A percentile compares a stretch with the other conserved stretches of the same genome.
phyloP scores from a whole-genome alignment of 2,329 filamentous ascomycete genomes.

The Graphilbum sp. region DNA sequence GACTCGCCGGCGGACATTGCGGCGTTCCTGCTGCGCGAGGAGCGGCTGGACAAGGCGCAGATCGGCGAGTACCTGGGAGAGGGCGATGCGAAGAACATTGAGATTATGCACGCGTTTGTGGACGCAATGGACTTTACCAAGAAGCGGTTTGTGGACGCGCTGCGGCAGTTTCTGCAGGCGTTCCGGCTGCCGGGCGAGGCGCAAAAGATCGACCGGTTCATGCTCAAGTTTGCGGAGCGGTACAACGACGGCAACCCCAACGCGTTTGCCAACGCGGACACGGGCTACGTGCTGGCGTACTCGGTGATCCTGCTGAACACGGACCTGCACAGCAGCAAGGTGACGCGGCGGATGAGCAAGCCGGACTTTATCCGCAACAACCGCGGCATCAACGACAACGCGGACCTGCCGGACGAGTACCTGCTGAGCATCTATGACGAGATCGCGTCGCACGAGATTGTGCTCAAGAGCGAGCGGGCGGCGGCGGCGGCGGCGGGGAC shows the following conservation, averaged over 20 bases:
- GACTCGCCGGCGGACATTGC: slow-evolving; percentile 71
- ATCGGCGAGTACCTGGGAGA: slow-evolving; percentile 92
- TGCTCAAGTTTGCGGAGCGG: slow-evolving; percentile 95
- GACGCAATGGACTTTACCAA: slow-evolving; percentile 88
- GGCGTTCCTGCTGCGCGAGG: slow-evolving; percentile 62
- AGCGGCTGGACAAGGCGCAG: slow-evolving; percentile 76
- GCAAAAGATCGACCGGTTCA: slow-evolving; percentile 98
- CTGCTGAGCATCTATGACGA: slow-evolving; percentile 81
- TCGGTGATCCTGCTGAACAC: slow-evolving; percentile 96
- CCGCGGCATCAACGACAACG: slow-evolving; percentile 90
- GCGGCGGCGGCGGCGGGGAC: slow-evolving; percentile 67
- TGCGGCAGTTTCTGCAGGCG: slow-evolving; percentile 82
- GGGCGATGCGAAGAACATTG: slow-evolving; percentile 82
- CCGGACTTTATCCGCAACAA: slow-evolving; percentile 99
- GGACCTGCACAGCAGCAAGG: slow-evolving; percentile 80
- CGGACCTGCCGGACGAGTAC: slow-evolving; percentile 86
- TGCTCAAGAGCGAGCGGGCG: slow-evolving; percentile 81
- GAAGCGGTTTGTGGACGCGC: slow-evolving; percentile 79
- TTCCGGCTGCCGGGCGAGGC: slow-evolving; percentile 92
- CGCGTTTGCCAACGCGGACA: slow-evolving; percentile 95
- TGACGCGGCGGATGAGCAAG: slow-evolving; percentile 75
- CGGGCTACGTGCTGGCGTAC: slow-evolving; percentile 88
- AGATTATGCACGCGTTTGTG: slow-evolving; percentile 97
- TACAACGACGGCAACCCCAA: slow-evolving; percentile 93
- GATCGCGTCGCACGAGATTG: slow-evolving; percentile 81